These are phyloP conservation scores for Penicillium daleae DNA, from an alignment of 495 filamentous ascomycete species.

Conservation along the genomic window DNA sequence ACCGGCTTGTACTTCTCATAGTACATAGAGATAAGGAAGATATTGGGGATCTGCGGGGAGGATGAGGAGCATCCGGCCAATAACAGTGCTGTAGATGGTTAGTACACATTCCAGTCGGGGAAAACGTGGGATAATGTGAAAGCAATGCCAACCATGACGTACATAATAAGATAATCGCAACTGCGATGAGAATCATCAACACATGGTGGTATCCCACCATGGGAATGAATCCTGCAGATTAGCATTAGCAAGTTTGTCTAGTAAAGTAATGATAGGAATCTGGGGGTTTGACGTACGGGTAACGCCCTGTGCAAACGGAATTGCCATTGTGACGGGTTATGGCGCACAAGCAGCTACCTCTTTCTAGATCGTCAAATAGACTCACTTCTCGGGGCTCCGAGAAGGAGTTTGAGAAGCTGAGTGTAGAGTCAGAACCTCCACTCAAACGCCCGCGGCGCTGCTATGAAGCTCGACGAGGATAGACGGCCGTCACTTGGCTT, in stretches of 20 bases:
- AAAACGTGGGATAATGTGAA: background rate
- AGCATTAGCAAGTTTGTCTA: background rate
- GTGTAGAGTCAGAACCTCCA: constrained; percentile 12
- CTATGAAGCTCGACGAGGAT: background rate
- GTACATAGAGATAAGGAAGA: constrained; percentile 73
- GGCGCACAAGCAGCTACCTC: constrained; percentile 16
- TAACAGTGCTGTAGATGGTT: constrained; percentile 56
- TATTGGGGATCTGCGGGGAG: constrained; percentile 67
- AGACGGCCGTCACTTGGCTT: constrained; percentile 6
- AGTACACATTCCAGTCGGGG: constrained; percentile 28
- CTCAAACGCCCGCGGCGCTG: constrained; percentile 1
- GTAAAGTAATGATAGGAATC: background rate
- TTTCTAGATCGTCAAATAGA: constrained; percentile 25
- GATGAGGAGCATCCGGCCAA: constrained; percentile 72
- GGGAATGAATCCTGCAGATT: constrained; percentile 77
- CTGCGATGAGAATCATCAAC: constrained; percentile 93
- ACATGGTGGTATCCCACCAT: constrained; percentile 99
- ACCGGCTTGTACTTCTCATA: constrained; percentile 65
- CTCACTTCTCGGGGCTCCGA: constrained; percentile 55
- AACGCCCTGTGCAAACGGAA: constrained; percentile 31
- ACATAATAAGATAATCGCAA: constrained; percentile 96
- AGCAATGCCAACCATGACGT: constrained; percentile 41
- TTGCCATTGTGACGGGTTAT: constrained; percentile 35
- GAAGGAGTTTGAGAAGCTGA: constrained; percentile 43
- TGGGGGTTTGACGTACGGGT: constrained; percentile 36